Conservation (phyloP, 1,284 basidiomycete species). For the Pseudozyma sp. region DNA sequence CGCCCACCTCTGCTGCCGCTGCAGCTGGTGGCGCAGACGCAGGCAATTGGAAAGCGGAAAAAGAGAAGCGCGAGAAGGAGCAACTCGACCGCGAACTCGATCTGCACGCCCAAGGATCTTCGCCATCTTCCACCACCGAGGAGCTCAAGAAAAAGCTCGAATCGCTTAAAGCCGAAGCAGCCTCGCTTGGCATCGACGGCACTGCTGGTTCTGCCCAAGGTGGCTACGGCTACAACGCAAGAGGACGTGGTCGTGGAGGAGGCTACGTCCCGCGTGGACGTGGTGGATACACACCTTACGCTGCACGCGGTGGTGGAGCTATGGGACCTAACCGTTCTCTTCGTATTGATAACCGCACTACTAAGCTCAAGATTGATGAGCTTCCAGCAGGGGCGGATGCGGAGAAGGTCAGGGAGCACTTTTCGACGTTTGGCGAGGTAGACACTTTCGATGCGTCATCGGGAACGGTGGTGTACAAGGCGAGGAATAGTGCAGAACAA, state of each 20-base stretch:
- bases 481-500: conserved; percentile 54
- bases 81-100: conserved; percentile 75
- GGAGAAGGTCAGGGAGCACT: conserved; percentile 80
- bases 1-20: conserved; percentile 29
- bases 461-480: conserved; percentile 55
- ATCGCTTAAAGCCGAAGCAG: conserved; percentile 85
- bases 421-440: conserved; percentile 67
- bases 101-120: conserved; percentile 70
- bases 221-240: conserved; percentile 64
- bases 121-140: conserved; percentile 75
- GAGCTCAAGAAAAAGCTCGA: conserved; percentile 82
- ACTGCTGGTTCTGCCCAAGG: conserved; percentile 36
- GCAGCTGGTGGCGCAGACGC: conserved; percentile 37
- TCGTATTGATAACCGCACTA: conserved; percentile 90
- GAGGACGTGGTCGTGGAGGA: conserved; percentile 68
- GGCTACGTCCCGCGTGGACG: conserved; percentile 72
- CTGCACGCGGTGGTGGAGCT: conserved; percentile 74
- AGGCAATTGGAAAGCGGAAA: conserved; percentile 74
- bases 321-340: conserved; percentile 72
- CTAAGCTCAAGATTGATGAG: conserved; percentile 81
- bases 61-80: conserved; percentile 80
- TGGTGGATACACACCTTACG: conserved; percentile 79
- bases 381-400: conserved; percentile 72
- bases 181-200: conserved; percentile 79
- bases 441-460: conserved; percentile 37